A percentile compares a stretch with the other conserved stretches of the same genome.
Evolutionary conservation across 257 asterid genomes (phyloP).

Genomic region (Solanum sitiens): DNA sequence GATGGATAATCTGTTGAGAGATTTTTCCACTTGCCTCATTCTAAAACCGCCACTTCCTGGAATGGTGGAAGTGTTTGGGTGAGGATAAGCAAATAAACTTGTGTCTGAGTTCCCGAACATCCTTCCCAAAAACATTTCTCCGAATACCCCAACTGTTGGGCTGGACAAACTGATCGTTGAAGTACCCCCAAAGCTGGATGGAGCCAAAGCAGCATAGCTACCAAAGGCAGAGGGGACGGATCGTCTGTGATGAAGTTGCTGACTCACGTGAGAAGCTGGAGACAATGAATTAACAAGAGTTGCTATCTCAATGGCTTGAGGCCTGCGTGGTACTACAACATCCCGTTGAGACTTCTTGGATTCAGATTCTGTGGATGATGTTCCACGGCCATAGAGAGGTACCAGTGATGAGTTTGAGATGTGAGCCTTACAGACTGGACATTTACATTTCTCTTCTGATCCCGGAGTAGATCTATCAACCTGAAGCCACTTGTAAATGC

Average conservation of each 20-base stretch:
- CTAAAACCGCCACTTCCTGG: conserved; percentile 46
- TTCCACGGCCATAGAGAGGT: conserved; percentile 77
- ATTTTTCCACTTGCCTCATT: conserved; percentile 63
- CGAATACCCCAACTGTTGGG: conserved; percentile 64
- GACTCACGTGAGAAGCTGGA: conserved; percentile 19
- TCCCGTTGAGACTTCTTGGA: conserved; percentile 36
- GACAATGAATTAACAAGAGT: conserved; percentile 15
- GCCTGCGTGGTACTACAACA: conserved; percentile 53
- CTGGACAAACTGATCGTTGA: conserved; percentile 33
- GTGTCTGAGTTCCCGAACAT: conserved; percentile 51
- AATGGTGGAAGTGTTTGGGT: conserved; percentile 38
- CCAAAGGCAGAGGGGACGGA: conserved; percentile 26
- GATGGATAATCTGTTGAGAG: conserved; percentile 58
- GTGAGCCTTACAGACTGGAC: conserved; percentile 72
- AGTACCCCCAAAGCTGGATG: conserved; percentile 28
- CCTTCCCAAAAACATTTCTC: conserved; percentile 68
- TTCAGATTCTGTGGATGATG: conserved; percentile 38
- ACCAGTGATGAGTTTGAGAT: conserved; percentile 60
- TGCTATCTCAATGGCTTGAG: conserved; percentile 35
- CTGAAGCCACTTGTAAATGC: conserved; percentile 83
- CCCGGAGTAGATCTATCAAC: conserved; percentile 43
- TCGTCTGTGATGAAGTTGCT: conserved; percentile 18
- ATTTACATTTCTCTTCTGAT: conserved; percentile 47
- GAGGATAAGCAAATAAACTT: conserved; percentile 38
- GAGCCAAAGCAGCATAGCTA: conserved; percentile 21